Percentiles rank a stretch among this genome's conserved stretches.
phyloP scores from a whole-genome alignment of 106 monocot species.

The Dactylorhiza incarnata region DNA sequence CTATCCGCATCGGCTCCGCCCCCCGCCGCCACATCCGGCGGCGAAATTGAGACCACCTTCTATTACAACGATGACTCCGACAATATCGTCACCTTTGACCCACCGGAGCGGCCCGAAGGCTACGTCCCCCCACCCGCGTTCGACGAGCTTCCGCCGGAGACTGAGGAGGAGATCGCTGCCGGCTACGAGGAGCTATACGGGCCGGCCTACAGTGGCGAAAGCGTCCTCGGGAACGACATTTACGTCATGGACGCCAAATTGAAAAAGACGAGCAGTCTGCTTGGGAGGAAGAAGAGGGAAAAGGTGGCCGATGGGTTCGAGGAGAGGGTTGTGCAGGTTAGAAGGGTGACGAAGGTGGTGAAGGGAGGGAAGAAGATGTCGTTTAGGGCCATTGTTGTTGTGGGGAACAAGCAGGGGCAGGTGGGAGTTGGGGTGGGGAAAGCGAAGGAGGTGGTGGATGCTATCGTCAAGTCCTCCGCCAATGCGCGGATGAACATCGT shows the following conservation, averaged over 20 bases:
- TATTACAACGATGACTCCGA: constrained; percentile 37
- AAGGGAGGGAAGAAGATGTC: constrained; percentile 89
- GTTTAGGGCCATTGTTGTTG: constrained; percentile 75
- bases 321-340: constrained; percentile 83
- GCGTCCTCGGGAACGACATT: constrained; percentile 57
- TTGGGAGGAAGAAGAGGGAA: constrained; percentile 46
- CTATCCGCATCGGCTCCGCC: not conserved
- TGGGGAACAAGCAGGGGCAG: constrained; percentile 79
- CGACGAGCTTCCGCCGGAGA: constrained; percentile 78
- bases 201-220: constrained; percentile 67
- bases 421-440: constrained; percentile 92
- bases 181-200: constrained; percentile 89
- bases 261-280: constrained; percentile 36
- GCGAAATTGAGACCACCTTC: constrained; percentile 39
- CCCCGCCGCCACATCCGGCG: not conserved
- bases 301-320: constrained; percentile 77
- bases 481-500: constrained; percentile 78
- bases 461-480: constrained; percentile 62
- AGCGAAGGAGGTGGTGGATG: constrained; percentile 76
- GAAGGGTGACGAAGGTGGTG: constrained; percentile 87
- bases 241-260: constrained; percentile 60
- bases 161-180: constrained; percentile 56
- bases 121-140: constrained; percentile 60
- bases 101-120: constrained; percentile 61
- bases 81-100: constrained; percentile 38